These are phyloP conservation scores for Thelonectria discophora DNA, from an alignment of 2,329 filamentous ascomycete genomes.

Conservation along the genomic window DNA sequence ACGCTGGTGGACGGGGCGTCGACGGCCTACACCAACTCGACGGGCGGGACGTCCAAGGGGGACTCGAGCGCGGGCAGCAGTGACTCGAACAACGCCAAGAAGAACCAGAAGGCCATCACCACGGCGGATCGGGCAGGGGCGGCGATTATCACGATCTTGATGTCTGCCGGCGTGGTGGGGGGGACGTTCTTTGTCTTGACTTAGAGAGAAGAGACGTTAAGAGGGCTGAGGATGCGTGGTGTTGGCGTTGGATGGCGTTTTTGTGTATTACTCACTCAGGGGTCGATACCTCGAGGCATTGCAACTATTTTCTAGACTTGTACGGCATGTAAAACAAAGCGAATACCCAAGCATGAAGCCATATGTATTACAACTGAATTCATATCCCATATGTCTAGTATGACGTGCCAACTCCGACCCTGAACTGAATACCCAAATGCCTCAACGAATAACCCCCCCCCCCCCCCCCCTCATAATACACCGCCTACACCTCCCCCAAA, in stretches of 20 bases:
- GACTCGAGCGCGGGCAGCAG: constrained; percentile 56
- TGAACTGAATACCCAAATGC: too few species aligned
- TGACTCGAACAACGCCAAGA: constrained; percentile 40
- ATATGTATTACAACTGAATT: too few species aligned
- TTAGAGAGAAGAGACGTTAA: not conserved
- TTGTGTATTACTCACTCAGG: too few species aligned
- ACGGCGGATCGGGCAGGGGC: constrained; percentile 63
- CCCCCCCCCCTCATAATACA: too few species aligned
- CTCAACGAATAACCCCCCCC: too few species aligned
- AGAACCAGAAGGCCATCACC: constrained; percentile 52
- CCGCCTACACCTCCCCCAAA: constrained; percentile 11
- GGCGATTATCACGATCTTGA: constrained; percentile 62
- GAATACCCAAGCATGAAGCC: too few species aligned
- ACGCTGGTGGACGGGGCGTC: constrained; percentile 58
- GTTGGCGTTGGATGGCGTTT: constrained; percentile 7
- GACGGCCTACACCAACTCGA: constrained; percentile 60
- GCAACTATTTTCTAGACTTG: too few species aligned
- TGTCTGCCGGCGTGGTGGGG: constrained; percentile 59
- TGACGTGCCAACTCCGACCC: too few species aligned
- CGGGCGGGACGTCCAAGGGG: constrained; percentile 68
- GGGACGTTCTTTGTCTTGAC: constrained; percentile 57
- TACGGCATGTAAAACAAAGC: too few species aligned
- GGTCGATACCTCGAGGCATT: too few species aligned
- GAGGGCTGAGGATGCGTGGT: not conserved
- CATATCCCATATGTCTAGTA: too few species aligned